Evolutionary conservation across 1,284 basidiomycete species (phyloP), one percentile per base, ranked within the genome.

Genomic region (Ceratobasidium sp.): DNA sequence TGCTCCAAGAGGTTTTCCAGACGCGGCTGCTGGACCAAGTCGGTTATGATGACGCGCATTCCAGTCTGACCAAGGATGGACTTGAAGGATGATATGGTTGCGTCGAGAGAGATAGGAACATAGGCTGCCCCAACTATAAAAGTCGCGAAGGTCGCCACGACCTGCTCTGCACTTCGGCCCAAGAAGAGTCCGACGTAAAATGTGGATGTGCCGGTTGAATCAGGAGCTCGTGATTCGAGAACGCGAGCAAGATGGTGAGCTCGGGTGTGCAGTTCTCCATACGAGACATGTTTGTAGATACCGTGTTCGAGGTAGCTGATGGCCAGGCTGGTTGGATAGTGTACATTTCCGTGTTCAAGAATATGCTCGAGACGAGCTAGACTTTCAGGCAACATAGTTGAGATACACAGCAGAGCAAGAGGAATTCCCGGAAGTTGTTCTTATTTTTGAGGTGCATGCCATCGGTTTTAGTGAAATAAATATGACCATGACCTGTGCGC

Each of bases 101-200:
- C 30, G 23, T 62, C 44, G 59, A 47, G 59, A 4, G 59, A 43
- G 28, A 62, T 62, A 3, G 59, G 43, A 2, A 47, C 59, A 30
- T 47, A 62, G 30, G 59, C 43, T 2, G 59, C 59, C 18, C 44
- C 59, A 32, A 46, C 59, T 5, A n/a, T 16, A 26, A 62, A 47
- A 13, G 28, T 18, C 9, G 43, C 44, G 28, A 62, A 62, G 7
- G 59, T 62, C 14, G 44, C 59, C 2, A 62, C 59, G 26, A 47
- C 26, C 41, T 62, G 59, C 28, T 62, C 30, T 14, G 46, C 2
- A n/a, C 30, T 62, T 14, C 43, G 41, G 21, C 43, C 59, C 11
- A 62, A 26, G 26, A 62, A 62, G 30, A 62, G 59, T 30, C 59
- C 59, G 13, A 62, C 59, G 11, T 30, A 62, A 5, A 46, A 43